Evolutionary conservation across 2,329 filamentous ascomycete genomes (phyloP).

Genomic region (Celoporthe dispersa): DNA sequence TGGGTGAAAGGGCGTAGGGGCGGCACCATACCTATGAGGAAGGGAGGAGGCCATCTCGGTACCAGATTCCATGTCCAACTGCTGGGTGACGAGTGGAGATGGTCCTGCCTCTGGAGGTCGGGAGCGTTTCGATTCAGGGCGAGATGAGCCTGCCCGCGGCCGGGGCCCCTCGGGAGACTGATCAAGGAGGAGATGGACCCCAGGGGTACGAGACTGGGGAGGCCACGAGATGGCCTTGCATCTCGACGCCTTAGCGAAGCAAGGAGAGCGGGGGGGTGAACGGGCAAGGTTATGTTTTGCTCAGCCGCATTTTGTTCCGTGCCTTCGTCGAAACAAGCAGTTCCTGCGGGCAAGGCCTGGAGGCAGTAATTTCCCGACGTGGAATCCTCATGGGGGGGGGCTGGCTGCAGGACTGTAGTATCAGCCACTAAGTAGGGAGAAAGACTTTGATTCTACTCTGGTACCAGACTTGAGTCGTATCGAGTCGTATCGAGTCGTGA

Average conservation of each 20-base stretch:
- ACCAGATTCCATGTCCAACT: neutral
- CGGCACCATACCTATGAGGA: neutral
- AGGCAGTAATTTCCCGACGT: neutral
- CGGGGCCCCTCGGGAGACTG: neutral
- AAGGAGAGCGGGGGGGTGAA: neutral
- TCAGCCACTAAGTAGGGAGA: neutral
- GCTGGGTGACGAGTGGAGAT: neutral
- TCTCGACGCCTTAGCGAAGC: slow-evolving; percentile 1
- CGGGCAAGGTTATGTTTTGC: neutral
- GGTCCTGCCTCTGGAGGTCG: neutral
- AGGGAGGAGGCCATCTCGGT: slow-evolving; percentile 3
- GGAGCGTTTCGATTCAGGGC: slow-evolving; percentile 12
- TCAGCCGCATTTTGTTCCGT: neutral
- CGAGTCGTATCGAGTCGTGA: neutral
- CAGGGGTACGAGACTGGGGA: neutral
- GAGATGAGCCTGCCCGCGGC: neutral
- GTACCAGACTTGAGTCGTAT: neutral
- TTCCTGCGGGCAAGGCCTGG: neutral
- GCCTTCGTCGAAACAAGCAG: neutral
- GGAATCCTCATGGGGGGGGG: neutral
- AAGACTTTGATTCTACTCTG: neutral
- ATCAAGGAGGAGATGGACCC: neutral
- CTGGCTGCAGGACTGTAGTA: slow-evolving; percentile 1
- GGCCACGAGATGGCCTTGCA: slow-evolving; percentile 24
- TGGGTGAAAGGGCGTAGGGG: neutral